Evolutionary conservation across 2,329 filamentous ascomycete genomes (phyloP).

Genomic region (Lojkania enalia): DNA sequence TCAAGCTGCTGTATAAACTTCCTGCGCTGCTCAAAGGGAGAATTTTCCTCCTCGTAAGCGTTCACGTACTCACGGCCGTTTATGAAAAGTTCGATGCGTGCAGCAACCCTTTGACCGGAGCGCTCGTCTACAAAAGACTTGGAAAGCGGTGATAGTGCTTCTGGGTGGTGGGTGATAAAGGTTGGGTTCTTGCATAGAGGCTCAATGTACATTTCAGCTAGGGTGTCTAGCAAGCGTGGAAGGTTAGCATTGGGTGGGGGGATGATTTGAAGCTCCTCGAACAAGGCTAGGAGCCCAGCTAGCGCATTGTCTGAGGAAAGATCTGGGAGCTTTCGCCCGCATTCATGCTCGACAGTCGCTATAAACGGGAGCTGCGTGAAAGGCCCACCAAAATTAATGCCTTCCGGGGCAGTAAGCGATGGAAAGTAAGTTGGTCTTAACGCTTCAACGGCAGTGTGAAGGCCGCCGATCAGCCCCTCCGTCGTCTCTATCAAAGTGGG

Average conservation of each 20-base stretch:
- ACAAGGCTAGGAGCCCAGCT: constrained; percentile 60
- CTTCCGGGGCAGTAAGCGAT: constrained; percentile 46
- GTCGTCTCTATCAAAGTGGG: constrained; percentile 75
- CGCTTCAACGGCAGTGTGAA: constrained; percentile 43
- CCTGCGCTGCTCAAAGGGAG: constrained; percentile 78
- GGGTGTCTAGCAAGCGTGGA: constrained; percentile 76
- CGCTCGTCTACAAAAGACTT: constrained; percentile 77
- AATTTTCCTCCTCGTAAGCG: constrained; percentile 98
- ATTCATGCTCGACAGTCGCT: constrained; percentile 70
- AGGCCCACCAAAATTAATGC: constrained; percentile 60
- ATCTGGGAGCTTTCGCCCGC: constrained; percentile 66
- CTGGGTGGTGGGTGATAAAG: constrained; percentile 88
- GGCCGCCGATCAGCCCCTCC: constrained; percentile 64
- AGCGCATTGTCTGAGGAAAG: constrained; percentile 57
- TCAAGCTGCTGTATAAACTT: constrained; percentile 72
- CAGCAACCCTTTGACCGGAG: constrained; percentile 72
- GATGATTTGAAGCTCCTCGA: constrained; percentile 53
- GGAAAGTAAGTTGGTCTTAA: constrained; percentile 48
- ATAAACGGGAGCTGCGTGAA: constrained; percentile 79
- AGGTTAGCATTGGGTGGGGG: constrained; percentile 60
- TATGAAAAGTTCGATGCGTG: constrained; percentile 84
- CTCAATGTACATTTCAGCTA: constrained; percentile 78
- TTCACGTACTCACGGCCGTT: constrained; percentile 83
- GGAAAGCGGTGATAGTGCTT: constrained; percentile 85
- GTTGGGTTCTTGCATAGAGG: constrained; percentile 71